Evolutionary conservation across 768 basidiomycete species (phyloP).

Genomic region (Mycena vitilis): DNA sequence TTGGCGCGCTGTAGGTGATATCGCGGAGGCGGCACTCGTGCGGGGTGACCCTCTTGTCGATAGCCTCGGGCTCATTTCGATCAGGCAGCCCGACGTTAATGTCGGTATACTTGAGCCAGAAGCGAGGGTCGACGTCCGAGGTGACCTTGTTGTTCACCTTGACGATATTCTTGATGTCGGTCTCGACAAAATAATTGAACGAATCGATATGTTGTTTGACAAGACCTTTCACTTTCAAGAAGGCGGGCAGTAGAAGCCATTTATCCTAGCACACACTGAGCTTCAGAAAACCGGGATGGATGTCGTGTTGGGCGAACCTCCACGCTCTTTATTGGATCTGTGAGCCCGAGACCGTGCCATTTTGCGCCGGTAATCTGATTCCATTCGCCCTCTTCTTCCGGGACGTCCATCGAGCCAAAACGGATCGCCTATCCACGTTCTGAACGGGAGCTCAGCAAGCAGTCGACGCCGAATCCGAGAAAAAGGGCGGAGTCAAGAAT

Average conservation of each 20-base stretch:
- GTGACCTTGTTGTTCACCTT: constrained; percentile 94
- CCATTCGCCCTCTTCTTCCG: constrained; percentile 64
- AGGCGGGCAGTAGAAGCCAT: constrained; percentile 97
- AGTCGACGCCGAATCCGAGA: neutral
- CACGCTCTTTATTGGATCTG: constrained; percentile 90
- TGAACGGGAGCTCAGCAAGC: neutral
- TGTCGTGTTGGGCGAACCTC: constrained; percentile 68
- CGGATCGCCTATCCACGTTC: neutral
- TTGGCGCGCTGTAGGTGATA: constrained; percentile 92
- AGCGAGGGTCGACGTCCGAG: constrained; percentile 95
- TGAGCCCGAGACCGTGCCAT: constrained; percentile 84
- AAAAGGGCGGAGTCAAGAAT: constrained; percentile 17
- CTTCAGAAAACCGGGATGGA: constrained; percentile 3
- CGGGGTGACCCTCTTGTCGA: constrained; percentile 89
- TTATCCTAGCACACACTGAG: constrained; percentile 76
- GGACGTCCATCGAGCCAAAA: constrained; percentile 26
- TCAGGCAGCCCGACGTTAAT: constrained; percentile 94
- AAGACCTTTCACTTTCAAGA: constrained; percentile 96
- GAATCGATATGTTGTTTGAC: constrained; percentile 99
- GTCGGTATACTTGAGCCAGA: constrained; percentile 97
- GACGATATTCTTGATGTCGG: constrained; percentile 97
- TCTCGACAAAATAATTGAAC: constrained; percentile 98
- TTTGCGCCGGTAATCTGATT: constrained; percentile 63
- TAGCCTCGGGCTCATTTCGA: constrained; percentile 83
- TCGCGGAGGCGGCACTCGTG: constrained; percentile 98